Evolutionary conservation across 345 rosid species (phyloP), one percentile per base, ranked within the genome.

Genomic region (Excoecaria cochinchinensis): DNA sequence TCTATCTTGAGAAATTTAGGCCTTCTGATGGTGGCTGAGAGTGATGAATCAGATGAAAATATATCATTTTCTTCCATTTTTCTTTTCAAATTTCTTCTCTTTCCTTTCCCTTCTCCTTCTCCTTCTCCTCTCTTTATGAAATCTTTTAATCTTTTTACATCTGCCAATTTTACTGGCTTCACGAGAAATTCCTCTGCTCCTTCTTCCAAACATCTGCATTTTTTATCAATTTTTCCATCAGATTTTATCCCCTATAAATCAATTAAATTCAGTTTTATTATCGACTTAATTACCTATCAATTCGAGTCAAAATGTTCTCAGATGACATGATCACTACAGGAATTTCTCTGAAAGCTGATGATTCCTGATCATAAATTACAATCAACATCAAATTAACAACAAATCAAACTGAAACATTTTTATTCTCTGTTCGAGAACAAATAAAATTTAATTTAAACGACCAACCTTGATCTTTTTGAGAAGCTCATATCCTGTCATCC

Each of bases 251-350:
- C 21, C 0, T 44, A 22, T 22, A 11, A 12, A 53, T 53, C 55
- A 16, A 19, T 55, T 0, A 55, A 55, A 55, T 55, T 16, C 1
- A 16, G 17, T 16, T 16, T 16, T 17, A 4, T 55, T 17, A 16
- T 2, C 17, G 16, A 55, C 0, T 19, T 55, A 42, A 69, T 38
- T 82, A 91, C 97, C 97, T 90, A 80, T 92, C 93, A 50, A 90
- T 87, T 17, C 90, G 92, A 75, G 97, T 69, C 72, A 90, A 57
- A 44, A 92, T 83, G 79, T 92, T 89, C 85, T 92, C 95, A 16
- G 97, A 92, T 1, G 97, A 92, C 97, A 92, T 92, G 73, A 92
- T 85, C 80, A 92, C 97, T 14, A 92, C 97, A 38, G 95, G 97
- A 42, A 90, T 82, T 79, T 90, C 91, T 80, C 89, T 87, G 77